Evolutionary conservation across 228 moss, liverwort and hornwort genomes (phyloP), one percentile per base, ranked within the genome.

Genomic region (Sphagnum magellanicum): DNA sequence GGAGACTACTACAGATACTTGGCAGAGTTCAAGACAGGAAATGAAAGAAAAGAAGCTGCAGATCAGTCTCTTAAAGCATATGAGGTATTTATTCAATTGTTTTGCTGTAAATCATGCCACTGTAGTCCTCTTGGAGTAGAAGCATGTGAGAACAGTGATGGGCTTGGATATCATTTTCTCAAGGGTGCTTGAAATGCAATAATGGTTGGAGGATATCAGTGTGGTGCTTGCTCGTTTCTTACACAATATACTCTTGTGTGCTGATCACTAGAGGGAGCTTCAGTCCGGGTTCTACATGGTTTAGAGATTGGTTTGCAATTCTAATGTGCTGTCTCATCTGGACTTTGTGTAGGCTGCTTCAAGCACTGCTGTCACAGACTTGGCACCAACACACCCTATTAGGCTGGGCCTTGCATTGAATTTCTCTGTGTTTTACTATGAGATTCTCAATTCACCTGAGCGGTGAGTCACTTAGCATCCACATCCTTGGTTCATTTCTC

Each of bases 21-120:
- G 81, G 87, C 87, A 12, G 87, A 87, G 73, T 87, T 87, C 58
- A 87, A 86, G 72, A 86, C 79, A 15, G 80, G 77, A 53, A 86
- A 82, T 6, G 86, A 86, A 53, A 80, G 86, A 70, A 86, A 86
- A 70, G 86, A 86, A 64, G 87, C 87, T 4, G 83, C 87, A 0
- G 87, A 87, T 49, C 87, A 87, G 60, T 87, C 87, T 63, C 67
- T 87, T 70, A 87, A 87, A 77, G 87, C 87, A 4, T 87, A 87
- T 13, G 76, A 84, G 87, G 87, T 87, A 32, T 32, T 32, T 32
- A 32, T 32, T 3, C 32, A 32, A 32, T 32, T 32, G 32, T 32
- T 32, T 32, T 32, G 32, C 32, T 32, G 32, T 32, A 32, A 32
- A 32, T 32, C 3, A 3, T 32, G 32, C 32, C 32, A 32, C 32